Evolutionary conservation across 2,329 filamentous ascomycete genomes (phyloP).

Genomic region (Rutstroemia sp.): DNA sequence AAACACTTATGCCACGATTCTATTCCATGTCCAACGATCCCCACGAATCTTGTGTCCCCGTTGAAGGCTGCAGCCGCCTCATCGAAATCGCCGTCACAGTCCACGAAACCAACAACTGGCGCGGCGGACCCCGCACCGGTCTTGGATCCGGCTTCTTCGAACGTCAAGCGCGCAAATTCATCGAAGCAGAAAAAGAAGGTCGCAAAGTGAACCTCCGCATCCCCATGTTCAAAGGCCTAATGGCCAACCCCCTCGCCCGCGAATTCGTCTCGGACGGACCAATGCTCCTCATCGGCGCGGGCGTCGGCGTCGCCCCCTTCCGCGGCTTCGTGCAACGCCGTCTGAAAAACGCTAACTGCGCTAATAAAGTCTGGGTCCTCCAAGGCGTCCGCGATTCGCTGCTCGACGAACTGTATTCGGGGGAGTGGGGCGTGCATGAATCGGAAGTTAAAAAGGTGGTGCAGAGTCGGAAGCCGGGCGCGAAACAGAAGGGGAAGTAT

Average conservation of each 20-base stretch:
- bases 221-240: constrained; percentile 97
- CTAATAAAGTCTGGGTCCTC: constrained; percentile 96
- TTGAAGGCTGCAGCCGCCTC: constrained; percentile 56
- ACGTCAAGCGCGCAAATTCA: constrained; percentile 66
- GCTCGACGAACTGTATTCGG: constrained; percentile 91
- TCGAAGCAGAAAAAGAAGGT: constrained; percentile 58
- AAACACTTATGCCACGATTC: constrained; percentile 92
- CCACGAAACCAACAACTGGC: constrained; percentile 80
- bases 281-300: constrained; percentile 95
- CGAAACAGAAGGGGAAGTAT: constrained; percentile 62
- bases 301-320: constrained; percentile 95
- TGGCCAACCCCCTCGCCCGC: constrained; percentile 90
- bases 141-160: constrained; percentile 93
- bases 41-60: constrained; percentile 46
- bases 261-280: constrained; percentile 91
- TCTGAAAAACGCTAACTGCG: constrained; percentile 88
- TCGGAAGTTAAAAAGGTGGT: constrained; percentile 78
- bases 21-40: constrained; percentile 98
- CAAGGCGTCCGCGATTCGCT: constrained; percentile 91
- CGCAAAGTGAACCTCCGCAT: constrained; percentile 60
- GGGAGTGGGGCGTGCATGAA: constrained; percentile 93
- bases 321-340: constrained; percentile 93
- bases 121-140: constrained; percentile 63
- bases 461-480: constrained; percentile 57
- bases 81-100: constrained; percentile 97